Base-by-base conservation (phyloP, 2,329 filamentous ascomycete genomes). In the Juglanconis oblonga region DNA sequence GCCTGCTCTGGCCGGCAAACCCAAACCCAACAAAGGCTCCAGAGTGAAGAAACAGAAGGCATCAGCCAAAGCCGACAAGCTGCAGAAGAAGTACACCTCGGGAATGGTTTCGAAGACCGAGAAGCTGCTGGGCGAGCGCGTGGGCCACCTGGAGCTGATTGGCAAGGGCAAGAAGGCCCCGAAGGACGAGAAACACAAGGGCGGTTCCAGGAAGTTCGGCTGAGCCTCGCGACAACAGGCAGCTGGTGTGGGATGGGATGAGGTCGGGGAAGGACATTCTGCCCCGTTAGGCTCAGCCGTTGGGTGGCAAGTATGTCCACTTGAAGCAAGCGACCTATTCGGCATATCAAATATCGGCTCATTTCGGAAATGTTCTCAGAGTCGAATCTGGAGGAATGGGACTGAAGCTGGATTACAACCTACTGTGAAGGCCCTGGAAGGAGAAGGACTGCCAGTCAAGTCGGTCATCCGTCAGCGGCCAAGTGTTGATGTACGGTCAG, bases 61-160 rank as follows among this genome's bases (percentile, higher is more conserved):
- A 7, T 57, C 62, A n/a, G 71, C 71, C 32, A 71, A 69, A 17
- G 74, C 80, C 66, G 81, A 84, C 73, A 83, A 81, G 75, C 67
- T 79, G 65, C 78, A 79, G 73, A 79, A 78, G 67, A 84, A 84
- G 71, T 81, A 81, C 69, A 78, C 81, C 11, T 77, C 80, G 3
- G 83, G 82, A 51, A 75, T 87, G 68, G 77, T 76, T 48, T 76
- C 75, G 60, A 77, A 78, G 74, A 87, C 84, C 36, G 84, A 87
- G 76, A 75, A 77, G 63, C 74, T 86, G 68, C 76, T 87, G 45
- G 83, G 83, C 62, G 81, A 86, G 75, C 74, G 83, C 8, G 84
- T 81, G 5, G 83, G 84, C 0, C 84, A 87, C 61, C 71, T 87
- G 31, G 84, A 87, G 74, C 69, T 86, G 64, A 83, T 86, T 62